phyloP scores from a whole-genome alignment of 306 rosid species.

The Rosa chinensis region DNA sequence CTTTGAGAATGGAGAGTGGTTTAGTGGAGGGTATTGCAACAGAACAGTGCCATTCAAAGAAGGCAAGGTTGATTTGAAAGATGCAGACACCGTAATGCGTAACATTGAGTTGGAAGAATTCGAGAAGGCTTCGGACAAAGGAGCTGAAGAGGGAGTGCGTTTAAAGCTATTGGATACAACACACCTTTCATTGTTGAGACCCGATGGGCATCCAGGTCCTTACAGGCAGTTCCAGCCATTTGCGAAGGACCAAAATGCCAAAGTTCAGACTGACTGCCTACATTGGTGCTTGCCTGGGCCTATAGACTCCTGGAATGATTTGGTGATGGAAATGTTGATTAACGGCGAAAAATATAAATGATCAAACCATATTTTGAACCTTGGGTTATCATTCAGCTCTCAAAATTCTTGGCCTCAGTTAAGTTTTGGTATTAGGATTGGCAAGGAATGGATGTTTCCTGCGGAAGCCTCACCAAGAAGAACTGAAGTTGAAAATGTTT shows the following conservation, averaged over 20 bases:
- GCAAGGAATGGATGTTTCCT: neutral
- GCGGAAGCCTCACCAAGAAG: neutral
- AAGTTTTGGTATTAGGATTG: neutral
- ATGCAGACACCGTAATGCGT: slow-evolving; percentile 49
- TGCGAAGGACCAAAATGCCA: slow-evolving; percentile 39
- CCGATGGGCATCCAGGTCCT: slow-evolving; percentile 90
- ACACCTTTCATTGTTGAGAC: slow-evolving; percentile 60
- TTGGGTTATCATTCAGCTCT: neutral
- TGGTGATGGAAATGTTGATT: slow-evolving; percentile 60
- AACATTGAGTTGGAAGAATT: slow-evolving; percentile 64
- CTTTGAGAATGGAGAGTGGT: slow-evolving; percentile 86
- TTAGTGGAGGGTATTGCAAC: slow-evolving; percentile 83
- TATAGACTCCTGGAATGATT: slow-evolving; percentile 84
- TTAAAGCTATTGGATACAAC: slow-evolving; percentile 70
- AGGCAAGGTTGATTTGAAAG: slow-evolving; percentile 36
- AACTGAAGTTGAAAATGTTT: neutral
- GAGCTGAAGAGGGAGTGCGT: slow-evolving; percentile 21
- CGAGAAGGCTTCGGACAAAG: slow-evolving; percentile 26
- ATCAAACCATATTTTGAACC: neutral
- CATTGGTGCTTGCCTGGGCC: slow-evolving; percentile 94
- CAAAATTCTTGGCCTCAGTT: neutral
- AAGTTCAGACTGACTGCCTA: slow-evolving; percentile 53
- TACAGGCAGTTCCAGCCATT: slow-evolving; percentile 75
- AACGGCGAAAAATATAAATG: slow-evolving; percentile 29
- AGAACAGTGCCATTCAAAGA: slow-evolving; percentile 69